Base-by-base conservation (phyloP, 1,284 basidiomycete genomes). In the Cryptococcus sp. region DNA sequence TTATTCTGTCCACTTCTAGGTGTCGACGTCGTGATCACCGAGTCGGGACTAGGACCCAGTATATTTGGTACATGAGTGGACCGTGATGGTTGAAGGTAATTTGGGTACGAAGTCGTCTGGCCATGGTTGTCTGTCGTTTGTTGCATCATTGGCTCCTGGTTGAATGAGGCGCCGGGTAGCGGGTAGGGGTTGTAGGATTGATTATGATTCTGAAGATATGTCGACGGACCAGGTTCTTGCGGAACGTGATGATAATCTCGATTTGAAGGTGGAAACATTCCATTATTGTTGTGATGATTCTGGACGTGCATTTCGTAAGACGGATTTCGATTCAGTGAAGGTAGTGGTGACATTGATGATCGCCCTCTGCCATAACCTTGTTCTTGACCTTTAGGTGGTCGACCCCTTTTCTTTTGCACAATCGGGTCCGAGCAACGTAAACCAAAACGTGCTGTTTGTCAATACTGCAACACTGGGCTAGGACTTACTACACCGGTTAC, bases 351-450 rank as follows among this genome's bases (percentile, higher is more conserved):
- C 21, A 24, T 22, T 14, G 41, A 24, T 14, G 23, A 43, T 3
- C 41, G n/a, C 16, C 23, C n/a, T 23, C 23, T 43, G 4, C 4
- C 7, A 13, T 7, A n/a, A 3, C 2, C 11, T 16, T 16, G 46
- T 25, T 55, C 42, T 19, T 42, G 24, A 44, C 56, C 40, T 36
- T 57, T 54, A 2, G 58, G 58, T 14, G 62, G 62, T 13, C 62
- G 42, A 3, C 62, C 62, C 18, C 61, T 54, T 18, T 56, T 53
- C 44, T 62, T 64, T 24, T 61, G 60, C 2, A 62, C 58, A 11
- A 54, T 52, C 10, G 62, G 62, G 24, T 60, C 56, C 11, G 53
- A 52, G 43, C 62, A 64, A 4, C 50, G 51, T 16, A 62, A 45
- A 2, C 55, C 55, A 23, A 59, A 61, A 1, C 60, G 53, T 37